Evolutionary conservation across 2,329 filamentous ascomycete species (phyloP).

Genomic region (Coniella lustricola): DNA sequence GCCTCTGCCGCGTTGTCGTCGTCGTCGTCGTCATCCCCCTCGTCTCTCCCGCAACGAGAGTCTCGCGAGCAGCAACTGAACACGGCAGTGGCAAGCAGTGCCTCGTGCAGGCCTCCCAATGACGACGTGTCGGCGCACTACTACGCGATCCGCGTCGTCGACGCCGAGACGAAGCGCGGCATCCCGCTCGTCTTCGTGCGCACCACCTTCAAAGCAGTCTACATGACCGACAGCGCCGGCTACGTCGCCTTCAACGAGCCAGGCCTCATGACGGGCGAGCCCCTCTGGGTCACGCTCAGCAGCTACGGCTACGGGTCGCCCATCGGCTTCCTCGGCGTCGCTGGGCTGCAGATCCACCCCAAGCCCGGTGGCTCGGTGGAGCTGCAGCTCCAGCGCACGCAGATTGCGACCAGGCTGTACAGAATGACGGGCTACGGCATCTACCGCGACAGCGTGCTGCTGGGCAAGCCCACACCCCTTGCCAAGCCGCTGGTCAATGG

Average conservation of each 20-base stretch:
- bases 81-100: too few relatives aligned
- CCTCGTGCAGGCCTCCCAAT: too few relatives aligned
- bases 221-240: slow-evolving; percentile 15
- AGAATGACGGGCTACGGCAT: slow-evolving; percentile 13
- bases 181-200: slow-evolving; percentile 11
- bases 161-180: slow-evolving; percentile 7
- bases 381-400: slow-evolving; percentile 12
- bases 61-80: too few relatives aligned
- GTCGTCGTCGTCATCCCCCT: too few relatives aligned
- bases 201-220: slow-evolving; percentile 12
- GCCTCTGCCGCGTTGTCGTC: too few relatives aligned
- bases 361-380: slow-evolving; percentile 1
- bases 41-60: too few relatives aligned
- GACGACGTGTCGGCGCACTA: background rate
- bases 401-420: slow-evolving; percentile 13
- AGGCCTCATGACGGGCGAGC: slow-evolving; percentile 11
- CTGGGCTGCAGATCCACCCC: slow-evolving; percentile 10
- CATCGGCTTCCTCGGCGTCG: slow-evolving; percentile 7
- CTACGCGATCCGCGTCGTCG: slow-evolving; percentile 11
- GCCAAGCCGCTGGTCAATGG: slow-evolving; percentile 9
- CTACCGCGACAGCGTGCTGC: slow-evolving; percentile 12
- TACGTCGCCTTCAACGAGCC: slow-evolving; percentile 16
- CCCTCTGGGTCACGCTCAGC: slow-evolving; percentile 15
- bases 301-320: slow-evolving; percentile 15
- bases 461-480: slow-evolving; percentile 6